Evolutionary conservation across 352 stramenopile genomes (phyloP).

Genomic region (Phytophthora sp.): DNA sequence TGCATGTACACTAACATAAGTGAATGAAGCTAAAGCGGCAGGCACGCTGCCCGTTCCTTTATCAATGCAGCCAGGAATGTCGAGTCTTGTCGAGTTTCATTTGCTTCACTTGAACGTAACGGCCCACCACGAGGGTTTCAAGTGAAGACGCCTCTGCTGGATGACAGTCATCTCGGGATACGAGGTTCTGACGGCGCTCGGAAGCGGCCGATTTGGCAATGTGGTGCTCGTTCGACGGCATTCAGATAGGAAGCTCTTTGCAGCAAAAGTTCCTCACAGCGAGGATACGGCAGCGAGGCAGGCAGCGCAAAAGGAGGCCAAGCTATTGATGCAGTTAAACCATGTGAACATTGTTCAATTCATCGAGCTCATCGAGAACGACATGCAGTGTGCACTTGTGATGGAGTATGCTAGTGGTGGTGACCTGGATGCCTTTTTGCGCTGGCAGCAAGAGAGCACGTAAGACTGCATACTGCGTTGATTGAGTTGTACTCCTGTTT

Average conservation of each 20-base stretch:
- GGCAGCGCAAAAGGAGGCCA: constrained; percentile 44
- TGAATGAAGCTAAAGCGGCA: constrained; percentile 16
- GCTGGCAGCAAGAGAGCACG: constrained; percentile 21
- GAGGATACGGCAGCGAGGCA: constrained; percentile 15
- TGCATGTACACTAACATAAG: constrained; percentile 45
- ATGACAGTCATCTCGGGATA: constrained; percentile 45
- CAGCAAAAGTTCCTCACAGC: constrained; percentile 50
- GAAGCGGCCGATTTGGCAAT: constrained; percentile 64
- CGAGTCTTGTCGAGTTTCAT: constrained; percentile 1
- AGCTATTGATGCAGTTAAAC: constrained; percentile 48
- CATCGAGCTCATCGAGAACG: constrained; percentile 46
- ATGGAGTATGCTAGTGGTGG: constrained; percentile 81
- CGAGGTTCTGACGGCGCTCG: constrained; percentile 50
- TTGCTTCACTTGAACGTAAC: constrained; percentile 14
- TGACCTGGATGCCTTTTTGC: constrained; percentile 63
- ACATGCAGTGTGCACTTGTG: constrained; percentile 49
- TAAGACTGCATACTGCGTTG: background rate
- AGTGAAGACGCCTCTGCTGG: background rate
- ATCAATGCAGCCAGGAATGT: background rate
- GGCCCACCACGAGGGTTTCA: background rate
- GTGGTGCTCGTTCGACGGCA: constrained; percentile 52
- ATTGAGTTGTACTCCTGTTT: background rate
- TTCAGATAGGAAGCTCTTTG: constrained; percentile 47
- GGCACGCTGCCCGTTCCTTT: constrained; percentile 22
- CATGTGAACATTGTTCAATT: constrained; percentile 77